Conservation (phyloP, 805 yeast species). For the Saccharomycodes ludwigii region DNA sequence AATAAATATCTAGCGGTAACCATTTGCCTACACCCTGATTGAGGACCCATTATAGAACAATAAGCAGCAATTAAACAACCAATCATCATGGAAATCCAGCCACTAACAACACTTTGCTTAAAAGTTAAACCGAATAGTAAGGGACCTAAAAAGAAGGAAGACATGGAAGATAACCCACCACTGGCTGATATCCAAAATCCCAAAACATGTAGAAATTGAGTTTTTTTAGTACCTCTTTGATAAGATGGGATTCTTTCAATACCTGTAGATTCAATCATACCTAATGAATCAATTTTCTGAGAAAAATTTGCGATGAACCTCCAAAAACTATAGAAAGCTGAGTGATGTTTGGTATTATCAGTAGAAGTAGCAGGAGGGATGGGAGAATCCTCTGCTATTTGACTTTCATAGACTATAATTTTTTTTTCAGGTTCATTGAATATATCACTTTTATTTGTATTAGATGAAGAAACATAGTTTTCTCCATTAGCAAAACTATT, state of each 20-base stretch:
- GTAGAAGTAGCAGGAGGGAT: too few relatives aligned
- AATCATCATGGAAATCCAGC: slow-evolving; percentile 46
- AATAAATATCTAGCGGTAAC: slow-evolving; percentile 68
- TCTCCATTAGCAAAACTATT: too few relatives aligned
- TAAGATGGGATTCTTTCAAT: slow-evolving; percentile 62
- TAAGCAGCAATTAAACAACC: slow-evolving; percentile 76
- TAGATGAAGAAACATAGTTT: too few relatives aligned
- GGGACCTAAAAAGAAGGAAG: slow-evolving; percentile 69
- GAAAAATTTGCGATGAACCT: too few relatives aligned
- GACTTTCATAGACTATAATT: too few relatives aligned
- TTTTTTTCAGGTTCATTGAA: too few relatives aligned
- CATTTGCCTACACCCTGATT: slow-evolving; percentile 85
- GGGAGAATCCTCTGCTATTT: too few relatives aligned
- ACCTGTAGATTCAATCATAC: slow-evolving; percentile 64
- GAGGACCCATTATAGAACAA: slow-evolving; percentile 79
- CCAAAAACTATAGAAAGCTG: too few relatives aligned
- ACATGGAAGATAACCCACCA: slow-evolving; percentile 84
- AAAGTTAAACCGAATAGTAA: slow-evolving; percentile 58
- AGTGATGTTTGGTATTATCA: too few relatives aligned
- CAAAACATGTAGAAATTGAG: slow-evolving; percentile 34
- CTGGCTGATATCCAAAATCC: slow-evolving; percentile 81
- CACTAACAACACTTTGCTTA: slow-evolving; percentile 47
- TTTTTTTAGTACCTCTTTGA: slow-evolving; percentile 37
- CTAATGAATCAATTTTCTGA: slow-evolving; percentile 35
- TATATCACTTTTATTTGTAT: too few relatives aligned